Base-by-base conservation (phyloP, 352 stramenopile species). In the Elongisporangium anandrum region DNA sequence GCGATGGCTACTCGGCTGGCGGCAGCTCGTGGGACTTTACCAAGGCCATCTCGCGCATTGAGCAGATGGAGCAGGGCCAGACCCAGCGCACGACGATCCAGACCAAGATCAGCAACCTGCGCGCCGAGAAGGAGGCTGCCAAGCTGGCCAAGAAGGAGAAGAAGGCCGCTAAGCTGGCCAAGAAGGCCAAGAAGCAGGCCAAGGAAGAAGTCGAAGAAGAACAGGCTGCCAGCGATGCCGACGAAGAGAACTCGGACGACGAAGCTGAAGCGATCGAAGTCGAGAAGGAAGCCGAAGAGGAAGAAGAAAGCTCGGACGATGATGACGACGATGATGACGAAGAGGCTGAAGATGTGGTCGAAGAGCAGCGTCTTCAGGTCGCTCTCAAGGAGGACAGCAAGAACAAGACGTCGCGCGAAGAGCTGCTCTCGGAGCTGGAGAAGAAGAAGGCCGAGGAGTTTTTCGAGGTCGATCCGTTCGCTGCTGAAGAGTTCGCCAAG, bases 11-110 rank as follows among this genome's bases (percentile, higher is more conserved):
- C 56, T 60, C 74, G 26, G 69, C 77, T 10, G 68, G 66, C 1
- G 84, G 84, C 48, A 90, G 76, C 52, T 95, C 85, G 1, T 95
- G 86, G 86, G 83, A 95, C 65, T 95, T 95, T 56, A 93, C 82
- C 8, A 87, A 92, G 49, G 82, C 83, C 26, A 96, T 96, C 55
- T 93, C 87, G 20, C 79, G 82, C 52, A 93, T 95, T 52, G 82
- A 94, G 59, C 70, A 78, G 74, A 85, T 95, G 56, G 34, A 45
- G 10, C 34, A 45, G 34, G 34, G 34, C 52, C 69, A 60, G 51
- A 78, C 78, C 45, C 71, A 91, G 65, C 77, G 80, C 54, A 94
- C 85, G 69, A 87, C 84, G 0, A 90, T 94, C 45, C 85, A 95
- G 69, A 65, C 81, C 41, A 94, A 96, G 68, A 96, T 95, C 51